Base-by-base conservation (phyloP, 2,329 filamentous ascomycete species). In the Cucurbitaria berberidis region DNA sequence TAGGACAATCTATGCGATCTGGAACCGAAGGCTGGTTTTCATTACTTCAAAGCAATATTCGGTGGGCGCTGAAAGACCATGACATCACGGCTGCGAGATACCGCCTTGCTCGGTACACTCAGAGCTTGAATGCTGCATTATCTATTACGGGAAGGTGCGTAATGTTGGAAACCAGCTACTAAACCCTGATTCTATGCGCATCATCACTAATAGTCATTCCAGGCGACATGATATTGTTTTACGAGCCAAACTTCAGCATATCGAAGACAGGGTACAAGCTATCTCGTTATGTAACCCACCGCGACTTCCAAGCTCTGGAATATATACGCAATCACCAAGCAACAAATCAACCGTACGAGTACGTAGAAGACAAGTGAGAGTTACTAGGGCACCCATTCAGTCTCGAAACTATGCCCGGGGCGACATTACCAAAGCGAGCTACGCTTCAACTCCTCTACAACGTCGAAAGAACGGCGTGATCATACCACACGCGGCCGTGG, bases 71-170 rank as follows among this genome's bases (percentile, higher is more conserved):
- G 34, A 30, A 34, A 22, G 48, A 51, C 26, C 3, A 24, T 3
- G 48, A 45, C n/a, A 40, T 51, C 18, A 24, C 42, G 9, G 42
- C 19, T 39, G 30, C 48, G 2, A 32, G 42, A 45, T 22, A 45
- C 18, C 30, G 48, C 5, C 26, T 51, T 26, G n/a, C 48, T 3
- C 34, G 35, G n/a, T 46, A 51, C 34, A 51, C 48, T 46, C 42
- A 45, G 18, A 45, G 46, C 22, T 26, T 51, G 41, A 51, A 45
- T 19, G 42, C 48, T 16, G 34, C 41, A 10, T 51, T 51, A 26
- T 51, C 48, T 40, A 34, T 41, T 15, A 40, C 42, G 8, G 48
- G 48, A 46, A 51, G 48, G 48, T 51, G 1, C 16, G 35, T 38
- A 21, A 22, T n/a, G n/a, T 3, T 21, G 21, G 18, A 22, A 15